These are phyloP conservation scores for Endoconidiophora polonica DNA, from an alignment of 2,329 filamentous ascomycete genomes.

Conservation along the genomic window DNA sequence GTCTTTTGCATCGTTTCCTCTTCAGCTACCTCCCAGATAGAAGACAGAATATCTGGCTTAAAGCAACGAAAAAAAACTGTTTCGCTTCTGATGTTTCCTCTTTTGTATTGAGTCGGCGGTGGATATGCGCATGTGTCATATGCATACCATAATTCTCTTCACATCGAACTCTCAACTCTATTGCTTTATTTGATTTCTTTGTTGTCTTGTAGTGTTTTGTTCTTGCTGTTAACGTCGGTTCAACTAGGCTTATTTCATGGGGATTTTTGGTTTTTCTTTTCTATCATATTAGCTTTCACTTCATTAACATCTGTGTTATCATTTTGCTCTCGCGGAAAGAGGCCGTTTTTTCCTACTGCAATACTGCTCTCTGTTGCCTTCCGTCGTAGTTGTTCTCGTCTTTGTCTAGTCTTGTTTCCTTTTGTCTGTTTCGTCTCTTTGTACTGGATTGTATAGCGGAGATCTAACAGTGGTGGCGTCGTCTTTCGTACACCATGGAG, in stretches of 20 bases:
- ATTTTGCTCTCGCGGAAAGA: not conserved
- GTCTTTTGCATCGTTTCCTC: not conserved
- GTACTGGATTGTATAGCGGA: too few species aligned
- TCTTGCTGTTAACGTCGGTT: not conserved
- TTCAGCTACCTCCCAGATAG: constrained; percentile 9
- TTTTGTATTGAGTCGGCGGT: constrained; percentile 3
- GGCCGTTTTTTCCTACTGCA: not conserved
- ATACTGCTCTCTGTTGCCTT: not conserved
- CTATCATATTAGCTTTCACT: not conserved
- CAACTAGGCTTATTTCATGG: not conserved
- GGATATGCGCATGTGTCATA: not conserved
- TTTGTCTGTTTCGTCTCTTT: too few species aligned
- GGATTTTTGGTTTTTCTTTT: not conserved
- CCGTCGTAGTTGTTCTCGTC: not conserved
- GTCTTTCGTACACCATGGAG: too few species aligned
- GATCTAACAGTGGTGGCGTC: too few species aligned
- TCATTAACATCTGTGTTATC: constrained; percentile 3
- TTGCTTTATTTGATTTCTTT: not conserved
- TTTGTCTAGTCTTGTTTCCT: not conserved
- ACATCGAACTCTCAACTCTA: too few species aligned
- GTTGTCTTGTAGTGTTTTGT: not conserved
- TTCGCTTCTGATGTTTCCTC: not conserved
- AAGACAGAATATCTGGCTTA: constrained; percentile 11
- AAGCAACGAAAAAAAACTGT: constrained; percentile 9
- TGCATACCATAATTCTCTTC: not conserved